A percentile compares a stretch with the other conserved stretches of the same genome.
These are phyloP conservation scores for Gossypium mustelinum DNA, from an alignment of 345 rosid genomes.

Conservation along the genomic window DNA sequence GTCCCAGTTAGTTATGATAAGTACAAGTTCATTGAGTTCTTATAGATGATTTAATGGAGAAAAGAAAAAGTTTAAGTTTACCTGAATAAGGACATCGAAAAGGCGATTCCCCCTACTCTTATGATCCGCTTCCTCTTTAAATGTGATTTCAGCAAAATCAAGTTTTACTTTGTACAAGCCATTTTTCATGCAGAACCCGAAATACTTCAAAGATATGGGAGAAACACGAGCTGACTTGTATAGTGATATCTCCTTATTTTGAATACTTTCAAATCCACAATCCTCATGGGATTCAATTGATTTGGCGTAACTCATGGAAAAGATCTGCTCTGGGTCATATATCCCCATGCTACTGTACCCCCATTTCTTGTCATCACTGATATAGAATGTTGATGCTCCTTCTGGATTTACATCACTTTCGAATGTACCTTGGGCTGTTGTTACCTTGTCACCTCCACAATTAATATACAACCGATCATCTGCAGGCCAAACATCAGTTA, in stretches of 20 bases:
- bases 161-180: constrained; percentile 49
- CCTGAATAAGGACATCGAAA: constrained; percentile 45
- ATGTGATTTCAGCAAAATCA: constrained; percentile 44
- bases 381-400: constrained; percentile 10
- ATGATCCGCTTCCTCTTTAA: constrained; percentile 32
- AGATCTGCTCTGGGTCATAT: background rate
- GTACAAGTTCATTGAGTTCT: background rate
- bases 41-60: background rate
- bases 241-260: constrained; percentile 3
- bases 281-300: constrained; percentile 6
- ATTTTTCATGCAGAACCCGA: constrained; percentile 44
- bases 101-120: constrained; percentile 39
- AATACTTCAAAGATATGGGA: constrained; percentile 46
- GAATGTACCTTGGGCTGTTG: background rate
- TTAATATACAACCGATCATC: constrained; percentile 7
- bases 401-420: constrained; percentile 2
- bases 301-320: background rate
- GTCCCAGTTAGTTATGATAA: background rate
- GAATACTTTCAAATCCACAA: background rate
- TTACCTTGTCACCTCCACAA: constrained; percentile 13
- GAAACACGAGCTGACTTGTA: constrained; percentile 42
- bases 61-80: background rate
- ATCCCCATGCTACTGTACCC: constrained; percentile 13
- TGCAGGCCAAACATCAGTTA: background rate
- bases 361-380: constrained; percentile 13